Conservation (phyloP, 805 yeast genomes). For the Wickerhamiella kurtzmanii region DNA sequence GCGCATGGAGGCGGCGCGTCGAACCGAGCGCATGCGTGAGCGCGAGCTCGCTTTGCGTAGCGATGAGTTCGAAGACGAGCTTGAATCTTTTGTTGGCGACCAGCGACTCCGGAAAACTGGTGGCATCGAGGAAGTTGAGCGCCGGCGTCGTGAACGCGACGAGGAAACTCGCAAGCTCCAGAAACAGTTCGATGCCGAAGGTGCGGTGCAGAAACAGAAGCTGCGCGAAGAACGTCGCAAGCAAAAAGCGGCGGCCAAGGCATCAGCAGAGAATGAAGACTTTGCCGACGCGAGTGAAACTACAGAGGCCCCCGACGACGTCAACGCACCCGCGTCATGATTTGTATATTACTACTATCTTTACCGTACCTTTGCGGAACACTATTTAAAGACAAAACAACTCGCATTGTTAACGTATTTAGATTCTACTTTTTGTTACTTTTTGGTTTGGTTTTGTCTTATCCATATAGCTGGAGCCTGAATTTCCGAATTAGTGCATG, state of each 20-base stretch:
- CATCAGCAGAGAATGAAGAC: not conserved
- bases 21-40: slow-evolving; percentile 69
- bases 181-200: slow-evolving; percentile 21
- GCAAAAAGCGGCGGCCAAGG: slow-evolving; percentile 3
- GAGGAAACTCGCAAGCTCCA: slow-evolving; percentile 51
- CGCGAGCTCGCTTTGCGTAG: slow-evolving; percentile 48
- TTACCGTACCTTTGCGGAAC: no score
- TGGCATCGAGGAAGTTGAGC: slow-evolving; percentile 78
- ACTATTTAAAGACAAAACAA: no score
- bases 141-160: slow-evolving; percentile 42
- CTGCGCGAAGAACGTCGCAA: slow-evolving; percentile 15
- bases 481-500: no score
- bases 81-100: slow-evolving; percentile 72
- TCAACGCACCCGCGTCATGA: not conserved
- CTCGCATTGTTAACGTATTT: no score
- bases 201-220: slow-evolving; percentile 12
- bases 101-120: slow-evolving; percentile 68
- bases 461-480: no score
- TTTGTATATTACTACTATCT: not conserved
- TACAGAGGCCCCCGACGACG: no score
- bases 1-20: slow-evolving; percentile 76
- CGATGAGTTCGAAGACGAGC: slow-evolving; percentile 70
- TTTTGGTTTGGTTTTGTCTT: no score
- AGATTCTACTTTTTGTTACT: no score
- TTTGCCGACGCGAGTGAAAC: not conserved